Conservation (phyloP, 2,329 filamentous ascomycete species). For the Gliomastix tumulicola region DNA sequence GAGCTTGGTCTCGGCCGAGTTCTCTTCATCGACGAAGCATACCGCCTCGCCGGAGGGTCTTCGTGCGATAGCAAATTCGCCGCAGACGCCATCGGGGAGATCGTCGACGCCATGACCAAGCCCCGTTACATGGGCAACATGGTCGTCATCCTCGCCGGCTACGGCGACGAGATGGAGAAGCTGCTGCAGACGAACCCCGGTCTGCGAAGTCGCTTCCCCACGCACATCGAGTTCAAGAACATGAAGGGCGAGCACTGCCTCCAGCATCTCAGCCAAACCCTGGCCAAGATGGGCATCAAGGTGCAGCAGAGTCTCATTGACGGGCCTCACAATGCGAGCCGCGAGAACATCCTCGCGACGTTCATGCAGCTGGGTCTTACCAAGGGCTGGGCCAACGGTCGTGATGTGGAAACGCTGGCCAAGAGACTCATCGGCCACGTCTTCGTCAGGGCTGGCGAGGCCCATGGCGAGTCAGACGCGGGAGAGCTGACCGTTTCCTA, state of each 20-base stretch:
- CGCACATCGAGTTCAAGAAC: slow-evolving; percentile 46
- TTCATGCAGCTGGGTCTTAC: slow-evolving; percentile 35
- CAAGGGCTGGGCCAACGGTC: slow-evolving; percentile 54
- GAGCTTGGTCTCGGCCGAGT: slow-evolving; percentile 60
- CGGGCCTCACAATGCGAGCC: neutral
- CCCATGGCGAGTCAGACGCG: too few species aligned
- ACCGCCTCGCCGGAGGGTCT: slow-evolving; percentile 44
- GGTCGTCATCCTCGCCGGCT: slow-evolving; percentile 61
- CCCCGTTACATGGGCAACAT: slow-evolving; percentile 50
- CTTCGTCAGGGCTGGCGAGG: neutral
- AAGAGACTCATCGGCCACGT: slow-evolving; percentile 36
- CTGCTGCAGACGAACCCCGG: slow-evolving; percentile 56
- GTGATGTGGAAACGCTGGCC: slow-evolving; percentile 50
- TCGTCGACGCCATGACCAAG: slow-evolving; percentile 44
- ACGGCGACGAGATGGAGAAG: slow-evolving; percentile 57
- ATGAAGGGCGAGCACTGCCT: slow-evolving; percentile 37
- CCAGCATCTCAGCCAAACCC: slow-evolving; percentile 30
- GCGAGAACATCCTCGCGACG: slow-evolving; percentile 5
- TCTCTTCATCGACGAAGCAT: slow-evolving; percentile 66
- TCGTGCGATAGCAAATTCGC: too few species aligned
- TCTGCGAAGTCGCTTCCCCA: slow-evolving; percentile 56
- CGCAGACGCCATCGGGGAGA: slow-evolving; percentile 44
- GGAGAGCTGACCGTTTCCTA: too few species aligned
- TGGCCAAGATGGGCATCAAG: slow-evolving; percentile 17
- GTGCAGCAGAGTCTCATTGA: neutral